These are phyloP conservation scores for Mycoemilia scoparia DNA, from an alignment of 192 early-diverging fungal genomes.

Conservation along the genomic window DNA sequence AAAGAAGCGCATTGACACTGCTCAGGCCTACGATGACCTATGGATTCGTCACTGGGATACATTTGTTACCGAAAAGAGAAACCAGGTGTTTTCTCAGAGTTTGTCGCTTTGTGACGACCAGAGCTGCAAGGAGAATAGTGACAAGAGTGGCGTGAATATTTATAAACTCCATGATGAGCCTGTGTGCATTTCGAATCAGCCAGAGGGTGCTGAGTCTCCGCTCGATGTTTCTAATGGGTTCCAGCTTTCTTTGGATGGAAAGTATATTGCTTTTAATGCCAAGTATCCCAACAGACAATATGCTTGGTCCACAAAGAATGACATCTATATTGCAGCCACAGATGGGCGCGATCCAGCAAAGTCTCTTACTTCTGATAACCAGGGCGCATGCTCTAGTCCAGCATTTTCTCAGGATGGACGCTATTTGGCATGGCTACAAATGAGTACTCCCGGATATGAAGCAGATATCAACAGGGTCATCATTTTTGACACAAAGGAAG, in stretches of 20 bases:
- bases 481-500: constrained; percentile 26
- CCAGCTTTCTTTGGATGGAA: constrained; percentile 45
- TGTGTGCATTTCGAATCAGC: too few relatives aligned
- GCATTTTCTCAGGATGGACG: constrained; percentile 43
- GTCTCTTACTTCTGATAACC: constrained; percentile 17
- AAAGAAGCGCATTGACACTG: constrained; percentile 35
- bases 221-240: constrained; percentile 35
- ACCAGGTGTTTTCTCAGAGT: constrained; percentile 37
- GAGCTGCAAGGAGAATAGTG: constrained; percentile 9
- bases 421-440: constrained; percentile 55
- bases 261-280: constrained; percentile 47
- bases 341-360: constrained; percentile 29
- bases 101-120: constrained; percentile 15
- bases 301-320: constrained; percentile 61
- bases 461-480: constrained; percentile 57
- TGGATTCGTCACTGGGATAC: constrained; percentile 76
- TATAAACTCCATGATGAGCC: constrained; percentile 16
- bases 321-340: constrained; percentile 45
- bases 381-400: constrained; percentile 42
- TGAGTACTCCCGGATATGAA: constrained; percentile 50
- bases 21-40: constrained; percentile 42
- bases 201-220: constrained; percentile 32
- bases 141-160: constrained; percentile 10
- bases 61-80: constrained; percentile 36
- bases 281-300: constrained; percentile 39